Base-by-base conservation (phyloP, 2,329 filamentous ascomycete species). In the Leptoxyphium fumago region DNA sequence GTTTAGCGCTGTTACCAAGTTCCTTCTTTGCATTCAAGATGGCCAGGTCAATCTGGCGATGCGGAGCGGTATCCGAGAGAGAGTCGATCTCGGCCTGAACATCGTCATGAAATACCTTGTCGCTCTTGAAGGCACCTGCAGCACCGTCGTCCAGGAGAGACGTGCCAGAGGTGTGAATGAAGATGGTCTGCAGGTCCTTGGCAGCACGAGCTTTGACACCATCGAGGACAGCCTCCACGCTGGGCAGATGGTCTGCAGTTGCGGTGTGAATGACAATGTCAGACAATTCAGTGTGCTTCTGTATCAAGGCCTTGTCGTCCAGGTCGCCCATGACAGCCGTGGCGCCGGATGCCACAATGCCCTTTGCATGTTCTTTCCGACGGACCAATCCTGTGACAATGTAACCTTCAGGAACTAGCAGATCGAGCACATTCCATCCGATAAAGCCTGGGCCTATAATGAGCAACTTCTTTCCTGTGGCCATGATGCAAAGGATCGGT, bases 201-300 rank as follows among this genome's bases (percentile, higher is more conserved):
- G 55, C 48, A 1, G 65, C 61, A 7, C 67, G 62, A 43, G 62
- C 50, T 40, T 60, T 50, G 42, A 73, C 52, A 6, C 67, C 70
- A 9, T 63, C 60, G 3, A 72, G 53, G 10, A 73, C 59, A 13
- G 68, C 66, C 49, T 67, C 49, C 1, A 61, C 69, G 10, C 63
- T 67, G 10, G 66, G 64, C 14, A 68, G 53, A 45, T 73, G 62
- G 54, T 73, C 69, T 3, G 69, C 67, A 3, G 67, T 70, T 10
- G 70, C 70, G 7, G 65, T 70, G 53, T 73, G 69, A 43, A 73
- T 57, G 32, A 67, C 56, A 8, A 70, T 64, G 42, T 73, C 69
- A 47, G 60, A 59, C 17, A 60, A 46, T 2, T 55, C 41, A 1
- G 61, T 54, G 14, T 67, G 57, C 30, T 64, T 54, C 5, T 56